Base-by-base conservation (phyloP, 1,284 basidiomycete genomes). In the Cryptococcus jaspeensis region DNA sequence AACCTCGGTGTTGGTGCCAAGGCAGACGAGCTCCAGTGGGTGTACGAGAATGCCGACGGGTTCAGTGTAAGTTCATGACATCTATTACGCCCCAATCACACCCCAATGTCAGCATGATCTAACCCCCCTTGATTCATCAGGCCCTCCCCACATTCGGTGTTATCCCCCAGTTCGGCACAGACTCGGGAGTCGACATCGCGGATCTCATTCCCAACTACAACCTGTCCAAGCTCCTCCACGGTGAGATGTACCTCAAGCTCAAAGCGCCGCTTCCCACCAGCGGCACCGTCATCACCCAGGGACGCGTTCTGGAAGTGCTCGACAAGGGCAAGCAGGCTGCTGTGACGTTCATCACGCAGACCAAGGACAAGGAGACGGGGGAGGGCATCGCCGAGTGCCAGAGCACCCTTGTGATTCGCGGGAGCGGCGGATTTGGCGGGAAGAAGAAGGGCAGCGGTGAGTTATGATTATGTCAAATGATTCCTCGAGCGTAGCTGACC, bases 1-100 rank as follows among this genome's bases (percentile, higher is more conserved):
- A 97, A 97, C 79, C 82, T 99, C 36, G 93, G 95, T 52, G 80
- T 99, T 47, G 96, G 95, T n/a, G 95, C 94, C 18, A 94, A 87
- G 5, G 92, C 89, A 75, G 85, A 89, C 72, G 92, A 99, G 62
- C 84, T 97, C 23, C 84, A 92, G 65, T 94, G 92, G 86, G 87
- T 87, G 3, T 99, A 87, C 70, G 96, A 99, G 80, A 86, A 87
- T 55, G 83, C 90, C 70, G 90, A 94, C 51, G 82, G 87, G 28
- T 99, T 99, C 78, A 52, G 60, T 41, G 66, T 69, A 43, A 59
- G 73, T 61, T 42, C 36, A 15, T 23, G 4, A 5, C 9, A 4
- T 32, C 28, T 9, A 32, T 4, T 9, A 9, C 9, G 28, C 9
- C 28, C 2, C 9, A n/a, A n/a, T n/a, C n/a, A n/a, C n/a, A n/a